Conservation (phyloP, 2,329 filamentous ascomycete genomes). For the Ramularia endophylla region DNA sequence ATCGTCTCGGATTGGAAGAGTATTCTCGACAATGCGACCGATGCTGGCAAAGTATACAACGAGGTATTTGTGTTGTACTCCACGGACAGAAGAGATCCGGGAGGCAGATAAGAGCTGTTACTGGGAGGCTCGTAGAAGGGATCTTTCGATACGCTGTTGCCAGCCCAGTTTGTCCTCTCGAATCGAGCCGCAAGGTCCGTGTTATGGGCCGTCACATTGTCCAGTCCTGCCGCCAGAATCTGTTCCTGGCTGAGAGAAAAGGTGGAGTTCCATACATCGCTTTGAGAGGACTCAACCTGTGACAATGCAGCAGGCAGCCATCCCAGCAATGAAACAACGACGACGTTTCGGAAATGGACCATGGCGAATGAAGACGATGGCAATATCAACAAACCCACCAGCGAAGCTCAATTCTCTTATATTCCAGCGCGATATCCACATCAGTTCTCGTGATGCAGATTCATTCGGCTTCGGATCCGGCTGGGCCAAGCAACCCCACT, state of each 20-base stretch:
- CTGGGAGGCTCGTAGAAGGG: conserved; percentile 36
- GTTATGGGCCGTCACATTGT: conserved; percentile 12
- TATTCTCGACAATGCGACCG: conserved; percentile 44
- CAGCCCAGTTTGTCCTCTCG: conserved; percentile 27
- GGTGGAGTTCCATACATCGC: conserved; percentile 22
- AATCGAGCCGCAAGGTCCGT: conserved; percentile 24
- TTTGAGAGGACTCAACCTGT: no score
- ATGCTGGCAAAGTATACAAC: conserved; percentile 37
- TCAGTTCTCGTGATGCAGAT: no score
- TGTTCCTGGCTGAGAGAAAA: conserved; percentile 17
- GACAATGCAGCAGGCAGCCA: no score
- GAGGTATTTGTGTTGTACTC: conserved; percentile 36
- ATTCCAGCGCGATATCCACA: no score
- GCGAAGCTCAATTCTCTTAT: no score
- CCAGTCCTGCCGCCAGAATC: conserved; percentile 18
- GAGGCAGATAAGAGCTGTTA: conserved; percentile 12
- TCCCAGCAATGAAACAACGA: no score
- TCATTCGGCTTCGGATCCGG: no score
- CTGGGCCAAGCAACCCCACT: no score
- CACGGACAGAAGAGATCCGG: conserved; percentile 37
- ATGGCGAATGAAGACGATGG: no score
- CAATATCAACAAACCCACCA: no score
- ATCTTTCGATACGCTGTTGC: conserved; percentile 26
- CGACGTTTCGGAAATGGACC: no score
- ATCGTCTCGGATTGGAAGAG: conserved; percentile 43